Conservation (phyloP, 192 early-diverging fungal species). For the Podila epigama region DNA sequence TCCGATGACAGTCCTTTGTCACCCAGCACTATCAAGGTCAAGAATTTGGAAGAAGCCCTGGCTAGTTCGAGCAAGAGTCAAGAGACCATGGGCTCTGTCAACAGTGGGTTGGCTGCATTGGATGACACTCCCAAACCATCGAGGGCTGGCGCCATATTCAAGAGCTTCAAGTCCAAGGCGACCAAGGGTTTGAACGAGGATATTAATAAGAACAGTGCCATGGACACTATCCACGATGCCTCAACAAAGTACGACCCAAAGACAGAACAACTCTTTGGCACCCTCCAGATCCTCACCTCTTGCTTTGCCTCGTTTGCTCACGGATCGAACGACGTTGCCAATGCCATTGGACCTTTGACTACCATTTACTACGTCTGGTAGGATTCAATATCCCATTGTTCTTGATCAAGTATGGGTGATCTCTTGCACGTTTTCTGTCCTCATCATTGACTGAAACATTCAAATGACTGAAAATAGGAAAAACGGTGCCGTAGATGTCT, state of each 20-base stretch:
- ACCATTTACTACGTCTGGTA: slow-evolving; percentile 76
- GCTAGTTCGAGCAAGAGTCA: neutral
- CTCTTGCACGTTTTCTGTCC: neutral
- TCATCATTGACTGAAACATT: neutral
- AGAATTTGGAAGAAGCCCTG: neutral
- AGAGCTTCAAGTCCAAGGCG: slow-evolving; percentile 3
- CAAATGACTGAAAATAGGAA: neutral
- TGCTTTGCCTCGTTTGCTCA: slow-evolving; percentile 87
- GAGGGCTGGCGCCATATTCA: neutral
- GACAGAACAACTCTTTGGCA: slow-evolving; percentile 83
- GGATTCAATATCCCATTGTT: neutral
- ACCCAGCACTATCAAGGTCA: neutral
- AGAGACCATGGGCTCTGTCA: neutral
- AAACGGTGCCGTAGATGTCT: slow-evolving; percentile 45
- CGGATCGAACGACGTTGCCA: slow-evolving; percentile 88
- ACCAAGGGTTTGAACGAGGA: slow-evolving; percentile 14
- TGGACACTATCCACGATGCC: slow-evolving; percentile 63
- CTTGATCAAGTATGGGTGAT: neutral
- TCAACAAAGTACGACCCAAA: slow-evolving; percentile 74
- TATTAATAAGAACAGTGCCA: slow-evolving; percentile 27
- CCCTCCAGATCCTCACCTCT: slow-evolving; percentile 82
- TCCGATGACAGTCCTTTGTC: slow-evolving; percentile 4
- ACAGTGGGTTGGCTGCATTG: slow-evolving; percentile 9
- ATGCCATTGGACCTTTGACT: slow-evolving; percentile 83
- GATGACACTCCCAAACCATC: slow-evolving; percentile 3